Base-by-base conservation (phyloP, 1,139 yeast species). In the Kazachstania sp. region DNA sequence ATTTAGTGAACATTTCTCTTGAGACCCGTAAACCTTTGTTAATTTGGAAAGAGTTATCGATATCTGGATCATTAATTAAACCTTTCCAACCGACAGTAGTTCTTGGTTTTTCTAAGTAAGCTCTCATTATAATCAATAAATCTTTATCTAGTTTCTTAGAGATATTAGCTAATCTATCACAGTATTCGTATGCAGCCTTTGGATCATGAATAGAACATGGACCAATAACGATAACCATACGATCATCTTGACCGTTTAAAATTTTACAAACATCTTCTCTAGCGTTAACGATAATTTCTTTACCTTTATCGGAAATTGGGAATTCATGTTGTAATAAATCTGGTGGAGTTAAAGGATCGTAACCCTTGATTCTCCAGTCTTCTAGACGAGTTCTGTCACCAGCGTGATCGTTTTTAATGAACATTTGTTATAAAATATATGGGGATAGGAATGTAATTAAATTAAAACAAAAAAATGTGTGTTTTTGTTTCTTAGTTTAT, bases 41-140 rank as follows among this genome's bases (percentile, higher is more conserved):
- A 67, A 92, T 92, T 59, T 88, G 81, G 81, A 86, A 90, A 48
- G 97, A 78, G 51, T 87, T 90, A 65, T 92, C 96, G 58, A 92
- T 84, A 61, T 92, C 95, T 23, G 98, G 98, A 69, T 92, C 98
- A 67, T 92, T 92, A 62, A 92, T 90, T 59, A 92, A 75, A 55
- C 97, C 98, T 70, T 92, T 92, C 98, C 98, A 92, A 52, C 98
- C 98, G 46, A 92, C 97, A 23, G 97, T 92, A 46, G 98, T 92
- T 72, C 98, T 81, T 55, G 98, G 98, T 71, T 92, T 92, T 70
- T 92, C 98, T 62, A 92, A 76, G 73, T 92, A 92, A 3, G 97
- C 97, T 72, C 98, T 82, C 98, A 92, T 92, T 52, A 92, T 85
- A 51, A 92, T 82, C 54, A 80, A 78, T 48, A 92, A 76, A 59